phyloP scores from a whole-genome alignment of 441 rosid species.

The Pelargonium citronellum region DNA sequence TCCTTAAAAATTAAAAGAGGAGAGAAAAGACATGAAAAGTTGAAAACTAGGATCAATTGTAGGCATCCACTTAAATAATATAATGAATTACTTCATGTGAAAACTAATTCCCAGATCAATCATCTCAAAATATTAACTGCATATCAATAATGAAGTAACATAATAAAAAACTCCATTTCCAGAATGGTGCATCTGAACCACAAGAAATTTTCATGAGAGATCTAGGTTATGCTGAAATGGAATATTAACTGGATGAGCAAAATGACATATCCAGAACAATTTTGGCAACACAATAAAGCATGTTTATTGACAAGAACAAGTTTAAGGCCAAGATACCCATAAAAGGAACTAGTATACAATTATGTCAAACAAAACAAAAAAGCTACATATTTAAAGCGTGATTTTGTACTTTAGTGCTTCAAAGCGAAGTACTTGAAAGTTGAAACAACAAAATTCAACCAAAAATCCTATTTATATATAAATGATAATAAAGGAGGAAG shows the following conservation, averaged over 20 bases:
- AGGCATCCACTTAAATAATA: constrained; percentile 2
- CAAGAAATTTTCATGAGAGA: background rate
- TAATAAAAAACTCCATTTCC: background rate
- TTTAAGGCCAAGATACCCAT: background rate
- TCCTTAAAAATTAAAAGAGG: constrained; percentile 39
- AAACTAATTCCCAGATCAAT: too few relatives aligned
- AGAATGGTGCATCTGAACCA: background rate
- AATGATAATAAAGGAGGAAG: background rate
- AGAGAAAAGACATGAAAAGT: constrained; percentile 4
- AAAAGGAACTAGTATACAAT: background rate
- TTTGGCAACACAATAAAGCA: background rate
- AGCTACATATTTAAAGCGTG: background rate
- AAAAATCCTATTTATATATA: background rate
- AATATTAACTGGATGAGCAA: background rate
- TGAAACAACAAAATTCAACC: constrained; percentile 3
- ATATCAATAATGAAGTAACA: too few relatives aligned
- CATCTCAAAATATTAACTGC: background rate
- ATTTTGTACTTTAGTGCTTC: background rate
- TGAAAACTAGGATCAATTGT: background rate
- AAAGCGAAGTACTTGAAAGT: background rate
- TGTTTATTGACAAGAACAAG: background rate
- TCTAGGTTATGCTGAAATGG: background rate
- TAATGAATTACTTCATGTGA: background rate
- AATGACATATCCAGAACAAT: background rate
- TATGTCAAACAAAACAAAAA: background rate